Conservation (phyloP, 129 eudicot genomes). For the Apium graveolens region DNA sequence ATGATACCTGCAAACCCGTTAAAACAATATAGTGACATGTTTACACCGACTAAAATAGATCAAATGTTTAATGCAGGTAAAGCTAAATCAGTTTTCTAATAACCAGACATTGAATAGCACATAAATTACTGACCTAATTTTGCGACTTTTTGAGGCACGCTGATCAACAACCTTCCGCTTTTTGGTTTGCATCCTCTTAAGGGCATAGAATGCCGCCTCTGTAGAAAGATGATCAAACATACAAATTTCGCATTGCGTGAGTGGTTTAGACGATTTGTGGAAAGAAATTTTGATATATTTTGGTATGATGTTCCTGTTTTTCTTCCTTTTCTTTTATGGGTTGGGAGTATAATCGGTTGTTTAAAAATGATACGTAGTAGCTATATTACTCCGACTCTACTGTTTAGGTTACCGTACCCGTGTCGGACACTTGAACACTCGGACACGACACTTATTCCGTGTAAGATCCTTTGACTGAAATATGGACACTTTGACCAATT, state of each 20-base stretch:
- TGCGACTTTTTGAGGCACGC: slow-evolving; percentile 93
- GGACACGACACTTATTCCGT: no score
- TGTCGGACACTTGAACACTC: no score
- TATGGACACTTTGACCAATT: no score
- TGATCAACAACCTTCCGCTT: slow-evolving; percentile 80
- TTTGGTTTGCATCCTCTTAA: slow-evolving; percentile 73
- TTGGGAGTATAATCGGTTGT: neutral
- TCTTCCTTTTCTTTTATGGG: neutral
- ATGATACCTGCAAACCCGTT: slow-evolving; percentile 47
- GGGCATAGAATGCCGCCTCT: slow-evolving; percentile 78
- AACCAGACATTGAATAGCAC: neutral
- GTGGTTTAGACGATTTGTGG: neutral
- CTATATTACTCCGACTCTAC: no score
- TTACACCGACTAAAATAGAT: neutral
- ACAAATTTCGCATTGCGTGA: neutral
- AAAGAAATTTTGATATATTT: neutral
- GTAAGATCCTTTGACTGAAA: no score
- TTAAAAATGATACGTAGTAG: neutral
- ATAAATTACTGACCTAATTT: slow-evolving; percentile 46
- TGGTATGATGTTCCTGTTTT: neutral
- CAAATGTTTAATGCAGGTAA: neutral
- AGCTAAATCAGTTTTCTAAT: neutral
- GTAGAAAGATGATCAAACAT: slow-evolving; percentile 12
- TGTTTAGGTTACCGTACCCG: no score
- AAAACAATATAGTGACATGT: neutral